Evolutionary conservation across 2,329 filamentous ascomycete genomes (phyloP).

Genomic region (Fusarium luffae): DNA sequence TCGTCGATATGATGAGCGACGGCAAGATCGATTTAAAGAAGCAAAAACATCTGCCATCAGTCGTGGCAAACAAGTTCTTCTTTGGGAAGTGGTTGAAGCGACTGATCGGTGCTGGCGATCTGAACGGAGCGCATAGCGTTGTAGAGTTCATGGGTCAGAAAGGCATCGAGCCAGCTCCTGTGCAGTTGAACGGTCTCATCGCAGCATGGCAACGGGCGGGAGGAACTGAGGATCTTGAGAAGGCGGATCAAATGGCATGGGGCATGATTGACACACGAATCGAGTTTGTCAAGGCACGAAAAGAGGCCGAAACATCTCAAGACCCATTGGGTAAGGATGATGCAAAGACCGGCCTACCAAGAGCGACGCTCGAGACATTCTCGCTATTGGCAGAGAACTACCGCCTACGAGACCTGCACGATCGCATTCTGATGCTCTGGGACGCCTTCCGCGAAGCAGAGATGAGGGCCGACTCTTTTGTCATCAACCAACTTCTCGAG

Average conservation of each 20-base stretch:
- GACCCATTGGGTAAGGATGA: slow-evolving; percentile 3
- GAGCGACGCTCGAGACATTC: slow-evolving; percentile 82
- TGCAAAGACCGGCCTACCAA: slow-evolving; percentile 53
- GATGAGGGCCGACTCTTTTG: slow-evolving; percentile 75
- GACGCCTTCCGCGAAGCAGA: slow-evolving; percentile 70
- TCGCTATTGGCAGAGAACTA: slow-evolving; percentile 79
- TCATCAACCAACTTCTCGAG: slow-evolving; percentile 82
- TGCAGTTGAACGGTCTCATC: slow-evolving; percentile 85
- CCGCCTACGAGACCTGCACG: slow-evolving; percentile 68
- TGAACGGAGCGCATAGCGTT: slow-evolving; percentile 77
- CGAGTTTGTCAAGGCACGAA: slow-evolving; percentile 66
- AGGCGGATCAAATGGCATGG: slow-evolving; percentile 78
- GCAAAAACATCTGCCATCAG: slow-evolving; percentile 58
- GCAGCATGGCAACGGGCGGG: slow-evolving; percentile 79
- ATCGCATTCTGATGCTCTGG: slow-evolving; percentile 69
- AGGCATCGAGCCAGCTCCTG: slow-evolving; percentile 74
- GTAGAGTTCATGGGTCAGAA: slow-evolving; percentile 79
- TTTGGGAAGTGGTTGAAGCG: slow-evolving; percentile 90
- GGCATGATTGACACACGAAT: slow-evolving; percentile 78
- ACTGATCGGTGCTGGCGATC: slow-evolving; percentile 77
- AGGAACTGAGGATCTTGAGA: slow-evolving; percentile 62
- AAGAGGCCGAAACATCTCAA: slow-evolving; percentile 20
- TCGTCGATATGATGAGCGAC: slow-evolving; percentile 89
- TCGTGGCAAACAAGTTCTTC: slow-evolving; percentile 79
- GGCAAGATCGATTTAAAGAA: slow-evolving; percentile 62